Conservation (phyloP, 345 rosid genomes). For the Physaria fendleri region DNA sequence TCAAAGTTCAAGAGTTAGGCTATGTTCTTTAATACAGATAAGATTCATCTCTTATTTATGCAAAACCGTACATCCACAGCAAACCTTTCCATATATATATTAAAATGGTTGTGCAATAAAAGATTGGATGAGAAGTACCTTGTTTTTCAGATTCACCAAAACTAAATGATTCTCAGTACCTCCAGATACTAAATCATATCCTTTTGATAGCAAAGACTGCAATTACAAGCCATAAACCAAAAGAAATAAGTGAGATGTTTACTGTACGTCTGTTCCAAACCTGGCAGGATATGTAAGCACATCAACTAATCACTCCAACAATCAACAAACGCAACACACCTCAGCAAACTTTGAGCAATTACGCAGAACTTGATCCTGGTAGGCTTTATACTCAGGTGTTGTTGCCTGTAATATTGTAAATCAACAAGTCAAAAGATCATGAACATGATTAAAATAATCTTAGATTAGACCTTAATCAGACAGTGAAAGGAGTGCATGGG, state of each 20-base stretch:
- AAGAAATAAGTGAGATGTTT: neutral
- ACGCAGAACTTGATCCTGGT: slow-evolving; percentile 83
- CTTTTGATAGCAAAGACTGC: slow-evolving; percentile 65
- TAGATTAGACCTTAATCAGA: neutral
- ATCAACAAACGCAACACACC: slow-evolving; percentile 33
- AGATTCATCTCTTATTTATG: neutral
- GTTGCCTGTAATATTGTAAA: slow-evolving; percentile 39
- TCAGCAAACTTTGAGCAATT: slow-evolving; percentile 73
- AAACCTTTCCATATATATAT: neutral
- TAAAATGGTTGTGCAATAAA: neutral
- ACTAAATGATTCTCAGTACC: slow-evolving; percentile 96
- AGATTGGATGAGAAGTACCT: slow-evolving; percentile 41
- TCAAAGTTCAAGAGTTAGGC: neutral
- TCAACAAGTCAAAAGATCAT: slow-evolving; percentile 11
- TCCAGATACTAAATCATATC: slow-evolving; percentile 90
- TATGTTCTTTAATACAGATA: neutral
- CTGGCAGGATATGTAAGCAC: neutral
- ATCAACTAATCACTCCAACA: neutral
- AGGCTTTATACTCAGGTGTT: slow-evolving; percentile 82
- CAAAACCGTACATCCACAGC: neutral
- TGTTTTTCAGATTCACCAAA: slow-evolving; percentile 73
- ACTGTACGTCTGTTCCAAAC: neutral
- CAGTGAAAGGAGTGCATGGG: neutral
- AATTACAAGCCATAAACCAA: slow-evolving; percentile 18
- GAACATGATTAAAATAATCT: neutral